A percentile compares a stretch with the other conserved stretches of the same genome.
These are phyloP conservation scores for Delitschia confertaspora DNA, from an alignment of 495 filamentous ascomycete genomes.

Conservation along the genomic window DNA sequence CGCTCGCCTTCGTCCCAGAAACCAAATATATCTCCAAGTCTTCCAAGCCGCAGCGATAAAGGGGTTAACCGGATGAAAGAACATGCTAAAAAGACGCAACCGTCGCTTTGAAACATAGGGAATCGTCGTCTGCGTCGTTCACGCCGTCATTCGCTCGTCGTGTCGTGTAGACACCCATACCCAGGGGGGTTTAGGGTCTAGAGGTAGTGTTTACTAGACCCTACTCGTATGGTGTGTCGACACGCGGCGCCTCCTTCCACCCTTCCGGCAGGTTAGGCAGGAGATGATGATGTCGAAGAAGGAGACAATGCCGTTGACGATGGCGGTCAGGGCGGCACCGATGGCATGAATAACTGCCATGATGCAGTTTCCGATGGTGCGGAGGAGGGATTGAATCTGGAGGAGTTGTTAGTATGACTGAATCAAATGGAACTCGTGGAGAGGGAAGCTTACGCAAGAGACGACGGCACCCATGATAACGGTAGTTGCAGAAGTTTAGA, in stretches of 20 bases:
- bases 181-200: no score
- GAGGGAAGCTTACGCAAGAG: constrained; percentile 66
- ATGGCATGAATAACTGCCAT: constrained; percentile 80
- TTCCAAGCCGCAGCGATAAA: no score
- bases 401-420: constrained; percentile 13
- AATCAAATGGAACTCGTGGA: constrained; percentile 4
- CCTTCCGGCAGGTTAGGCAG: constrained; percentile 72
- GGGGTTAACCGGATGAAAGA: no score
- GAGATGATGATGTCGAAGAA: constrained; percentile 78
- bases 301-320: constrained; percentile 72
- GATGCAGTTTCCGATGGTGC: constrained; percentile 70
- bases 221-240: constrained; percentile 23
- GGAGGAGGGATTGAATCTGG: constrained; percentile 72
- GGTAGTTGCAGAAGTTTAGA: constrained; percentile 26
- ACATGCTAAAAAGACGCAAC: no score
- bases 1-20: no score
- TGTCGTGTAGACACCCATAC: no score
- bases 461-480: constrained; percentile 88
- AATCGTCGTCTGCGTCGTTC: no score
- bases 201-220: constrained; percentile 21
- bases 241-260: constrained; percentile 38
- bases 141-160: no score
- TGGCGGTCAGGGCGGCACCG: constrained; percentile 61
- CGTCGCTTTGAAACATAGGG: no score
- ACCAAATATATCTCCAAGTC: no score